These are phyloP conservation scores for Pseudogymnoascus sp. DNA, from an alignment of 2,329 filamentous ascomycete genomes.

Conservation along the genomic window DNA sequence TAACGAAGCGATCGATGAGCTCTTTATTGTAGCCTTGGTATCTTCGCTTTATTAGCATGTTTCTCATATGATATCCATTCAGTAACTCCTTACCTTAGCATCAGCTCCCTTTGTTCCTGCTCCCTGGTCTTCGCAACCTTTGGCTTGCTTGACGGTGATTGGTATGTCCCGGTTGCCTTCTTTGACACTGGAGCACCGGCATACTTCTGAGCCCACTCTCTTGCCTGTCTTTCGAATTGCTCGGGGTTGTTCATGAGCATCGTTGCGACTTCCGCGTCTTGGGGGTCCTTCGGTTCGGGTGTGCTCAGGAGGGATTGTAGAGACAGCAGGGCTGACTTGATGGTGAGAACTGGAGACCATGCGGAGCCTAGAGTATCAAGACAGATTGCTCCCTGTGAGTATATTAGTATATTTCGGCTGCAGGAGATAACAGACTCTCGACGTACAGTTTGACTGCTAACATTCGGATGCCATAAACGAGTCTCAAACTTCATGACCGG, in stretches of 20 bases:
- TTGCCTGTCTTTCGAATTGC: constrained; percentile 70
- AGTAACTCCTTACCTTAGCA: constrained; percentile 16
- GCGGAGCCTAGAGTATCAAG: constrained; percentile 81
- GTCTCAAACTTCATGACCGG: constrained; percentile 87
- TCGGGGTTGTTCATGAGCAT: constrained; percentile 77
- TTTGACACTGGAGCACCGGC: constrained; percentile 54
- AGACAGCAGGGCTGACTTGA: constrained; percentile 90
- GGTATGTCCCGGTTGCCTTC: constrained; percentile 16
- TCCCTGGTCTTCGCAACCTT: constrained; percentile 20
- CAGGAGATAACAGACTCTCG: background rate
- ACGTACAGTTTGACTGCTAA: constrained; percentile 84
- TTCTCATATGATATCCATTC: background rate
- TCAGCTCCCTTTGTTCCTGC: constrained; percentile 20
- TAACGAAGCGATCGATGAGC: constrained; percentile 73
- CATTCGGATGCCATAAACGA: constrained; percentile 94
- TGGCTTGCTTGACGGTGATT: constrained; percentile 25
- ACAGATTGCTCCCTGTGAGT: constrained; percentile 78
- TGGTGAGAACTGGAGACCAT: constrained; percentile 94
- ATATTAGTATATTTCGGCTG: constrained; percentile 16
- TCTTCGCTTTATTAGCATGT: constrained; percentile 35
- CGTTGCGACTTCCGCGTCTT: constrained; percentile 88
- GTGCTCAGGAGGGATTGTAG: constrained; percentile 87
- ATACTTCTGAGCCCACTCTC: constrained; percentile 81
- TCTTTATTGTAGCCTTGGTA: constrained; percentile 83
- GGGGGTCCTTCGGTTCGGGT: constrained; percentile 91